These are phyloP conservation scores for Phalaenopsis equestris DNA, from an alignment of 106 monocot species.

Conservation along the genomic window DNA sequence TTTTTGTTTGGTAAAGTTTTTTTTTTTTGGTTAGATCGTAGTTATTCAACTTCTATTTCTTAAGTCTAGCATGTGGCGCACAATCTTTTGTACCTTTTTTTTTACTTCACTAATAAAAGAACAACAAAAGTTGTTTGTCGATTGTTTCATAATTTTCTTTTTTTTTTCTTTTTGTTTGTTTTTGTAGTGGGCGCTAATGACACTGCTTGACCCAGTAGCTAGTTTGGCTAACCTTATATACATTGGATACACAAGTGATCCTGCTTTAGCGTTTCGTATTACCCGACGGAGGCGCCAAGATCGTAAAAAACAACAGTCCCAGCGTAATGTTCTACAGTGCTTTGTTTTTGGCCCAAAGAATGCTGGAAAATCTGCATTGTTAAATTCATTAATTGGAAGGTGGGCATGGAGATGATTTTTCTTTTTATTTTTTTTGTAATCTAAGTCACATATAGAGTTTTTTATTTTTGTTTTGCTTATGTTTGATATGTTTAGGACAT, in stretches of 20 bases:
- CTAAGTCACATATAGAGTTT: background rate
- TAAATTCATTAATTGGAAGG: constrained; percentile 78
- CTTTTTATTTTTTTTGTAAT: background rate
- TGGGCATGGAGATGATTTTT: constrained; percentile 9
- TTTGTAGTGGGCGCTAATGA: constrained; percentile 91
- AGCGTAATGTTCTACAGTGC: constrained; percentile 78
- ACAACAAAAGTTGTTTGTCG: background rate
- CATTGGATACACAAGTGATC: constrained; percentile 70
- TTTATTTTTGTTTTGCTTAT: background rate
- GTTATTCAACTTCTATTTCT: background rate
- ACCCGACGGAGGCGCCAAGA: constrained; percentile 70
- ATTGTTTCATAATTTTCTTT: background rate
- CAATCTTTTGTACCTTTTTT: background rate
- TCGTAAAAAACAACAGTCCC: constrained; percentile 67
- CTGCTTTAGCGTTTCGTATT: constrained; percentile 61
- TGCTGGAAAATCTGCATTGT: constrained; percentile 75
- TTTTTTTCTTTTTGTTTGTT: background rate
- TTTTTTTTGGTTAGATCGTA: background rate
- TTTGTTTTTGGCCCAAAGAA: constrained; percentile 88
- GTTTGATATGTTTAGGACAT: constrained; percentile 31
- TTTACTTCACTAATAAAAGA: background rate
- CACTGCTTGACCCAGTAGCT: constrained; percentile 68
- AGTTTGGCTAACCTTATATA: constrained; percentile 83
- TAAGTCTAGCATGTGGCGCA: background rate
- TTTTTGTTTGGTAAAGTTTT: background rate